Percentiles rank a stretch among this genome's conserved stretches.
phyloP scores from a whole-genome alignment of 2,329 filamentous ascomycete species.

The Graphilbum fragrans region DNA sequence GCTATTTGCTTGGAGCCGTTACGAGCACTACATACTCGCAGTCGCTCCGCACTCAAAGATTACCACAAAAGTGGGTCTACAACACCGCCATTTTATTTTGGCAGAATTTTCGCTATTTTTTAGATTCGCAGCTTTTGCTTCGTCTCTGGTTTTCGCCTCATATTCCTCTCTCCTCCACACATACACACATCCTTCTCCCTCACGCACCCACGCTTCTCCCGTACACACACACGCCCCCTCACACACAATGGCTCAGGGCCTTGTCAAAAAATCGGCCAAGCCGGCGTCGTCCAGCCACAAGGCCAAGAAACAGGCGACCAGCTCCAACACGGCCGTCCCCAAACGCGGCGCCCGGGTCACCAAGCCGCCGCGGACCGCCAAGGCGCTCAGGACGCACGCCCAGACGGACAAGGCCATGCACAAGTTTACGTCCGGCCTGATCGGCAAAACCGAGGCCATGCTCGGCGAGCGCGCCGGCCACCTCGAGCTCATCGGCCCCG shows the following conservation, averaged over 20 bases:
- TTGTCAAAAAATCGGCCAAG: conserved; percentile 33
- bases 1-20: too few species aligned
- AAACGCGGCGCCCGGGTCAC: conserved; percentile 30
- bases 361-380: conserved; percentile 32
- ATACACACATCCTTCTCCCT: not conserved
- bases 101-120: not conserved
- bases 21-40: too few species aligned
- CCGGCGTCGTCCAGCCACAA: conserved; percentile 14
- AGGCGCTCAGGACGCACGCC: conserved; percentile 20
- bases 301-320: conserved; percentile 21
- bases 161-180: not conserved
- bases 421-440: conserved; percentile 43
- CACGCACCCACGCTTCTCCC: not conserved
- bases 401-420: conserved; percentile 39
- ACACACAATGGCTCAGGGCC: conserved; percentile 42
- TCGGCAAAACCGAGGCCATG: conserved; percentile 41
- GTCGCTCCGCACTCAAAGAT: not conserved
- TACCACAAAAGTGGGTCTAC: not conserved
- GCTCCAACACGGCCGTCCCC: conserved; percentile 6
- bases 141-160: not conserved
- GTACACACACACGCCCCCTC: too few species aligned
- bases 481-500: conserved; percentile 45
- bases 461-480: conserved; percentile 48
- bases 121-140: not conserved
- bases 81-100: not conserved